phyloP scores from a whole-genome alignment of 192 early-diverging fungal species.

The Gigaspora rosea region DNA sequence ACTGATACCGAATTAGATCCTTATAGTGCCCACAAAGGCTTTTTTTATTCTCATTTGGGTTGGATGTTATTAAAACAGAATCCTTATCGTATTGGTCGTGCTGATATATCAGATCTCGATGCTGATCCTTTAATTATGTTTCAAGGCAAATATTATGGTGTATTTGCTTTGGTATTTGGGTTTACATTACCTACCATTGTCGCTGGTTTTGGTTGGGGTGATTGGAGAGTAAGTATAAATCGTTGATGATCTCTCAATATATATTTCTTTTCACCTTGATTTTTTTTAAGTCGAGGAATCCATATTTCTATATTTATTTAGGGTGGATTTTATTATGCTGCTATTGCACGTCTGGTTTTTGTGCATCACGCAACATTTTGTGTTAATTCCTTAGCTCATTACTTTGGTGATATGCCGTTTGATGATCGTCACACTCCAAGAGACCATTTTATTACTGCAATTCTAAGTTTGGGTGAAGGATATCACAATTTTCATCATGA shows the following conservation, averaged over 20 bases:
- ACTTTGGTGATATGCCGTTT: slow-evolving; percentile 70
- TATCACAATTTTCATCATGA: slow-evolving; percentile 92
- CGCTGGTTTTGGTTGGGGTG: slow-evolving; percentile 82
- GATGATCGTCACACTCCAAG: slow-evolving; percentile 87
- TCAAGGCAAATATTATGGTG: slow-evolving; percentile 79
- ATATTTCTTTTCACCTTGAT: neutral
- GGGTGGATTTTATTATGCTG: slow-evolving; percentile 82
- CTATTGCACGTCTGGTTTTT: slow-evolving; percentile 68
- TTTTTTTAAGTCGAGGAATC: neutral
- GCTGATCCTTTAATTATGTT: slow-evolving; percentile 69
- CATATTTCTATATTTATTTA: slow-evolving; percentile 25
- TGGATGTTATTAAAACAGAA: slow-evolving; percentile 88
- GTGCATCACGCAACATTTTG: slow-evolving; percentile 91
- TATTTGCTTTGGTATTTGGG: slow-evolving; percentile 71
- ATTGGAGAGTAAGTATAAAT: slow-evolving; percentile 51
- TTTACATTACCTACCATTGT: slow-evolving; percentile 83
- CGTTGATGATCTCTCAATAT: neutral
- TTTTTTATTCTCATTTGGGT: slow-evolving; percentile 81
- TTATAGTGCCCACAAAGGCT: slow-evolving; percentile 76
- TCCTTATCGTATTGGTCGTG: slow-evolving; percentile 69
- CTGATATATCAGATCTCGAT: slow-evolving; percentile 80
- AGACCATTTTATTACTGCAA: slow-evolving; percentile 81
- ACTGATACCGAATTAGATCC: slow-evolving; percentile 85
- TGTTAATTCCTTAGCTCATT: slow-evolving; percentile 86
- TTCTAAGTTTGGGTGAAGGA: slow-evolving; percentile 81